Percentiles rank a stretch among this genome's conserved stretches.
phyloP scores from a whole-genome alignment of 305 asterid species.

The Andrographis paniculata region DNA sequence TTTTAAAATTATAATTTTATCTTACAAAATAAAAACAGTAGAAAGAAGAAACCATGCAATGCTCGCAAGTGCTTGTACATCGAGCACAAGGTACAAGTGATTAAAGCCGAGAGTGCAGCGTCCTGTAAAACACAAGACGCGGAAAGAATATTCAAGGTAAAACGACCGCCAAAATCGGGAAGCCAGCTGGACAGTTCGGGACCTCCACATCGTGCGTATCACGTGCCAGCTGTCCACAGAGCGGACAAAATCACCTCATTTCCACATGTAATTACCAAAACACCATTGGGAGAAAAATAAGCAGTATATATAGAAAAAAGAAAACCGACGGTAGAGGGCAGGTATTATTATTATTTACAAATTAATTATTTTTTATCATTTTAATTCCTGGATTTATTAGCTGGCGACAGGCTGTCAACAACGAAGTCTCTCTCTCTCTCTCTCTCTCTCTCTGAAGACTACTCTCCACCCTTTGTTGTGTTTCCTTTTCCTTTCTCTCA shows the following conservation, averaged over 20 bases:
- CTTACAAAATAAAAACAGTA: too few species aligned
- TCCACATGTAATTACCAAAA: background rate
- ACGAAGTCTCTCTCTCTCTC: conserved; percentile 41
- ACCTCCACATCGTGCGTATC: conserved; percentile 16
- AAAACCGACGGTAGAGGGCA: conserved; percentile 1
- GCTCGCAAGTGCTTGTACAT: conserved; percentile 1
- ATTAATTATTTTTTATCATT: too few species aligned
- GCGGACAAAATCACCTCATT: conserved; percentile 9
- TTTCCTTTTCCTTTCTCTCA: conserved; percentile 12
- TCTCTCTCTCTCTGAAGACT: conserved; percentile 19
- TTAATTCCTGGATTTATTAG: conserved; percentile 38
- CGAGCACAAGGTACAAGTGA: background rate
- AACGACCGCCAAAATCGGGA: conserved; percentile 20
- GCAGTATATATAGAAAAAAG: background rate
- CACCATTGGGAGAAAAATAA: background rate
- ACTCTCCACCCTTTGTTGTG: background rate
- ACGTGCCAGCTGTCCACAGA: conserved; percentile 41
- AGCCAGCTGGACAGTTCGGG: conserved; percentile 11
- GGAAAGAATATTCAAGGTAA: conserved; percentile 29
- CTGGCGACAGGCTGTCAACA: conserved; percentile 90
- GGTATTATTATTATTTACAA: background rate
- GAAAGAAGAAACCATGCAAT: too few species aligned
- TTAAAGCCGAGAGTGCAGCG: background rate
- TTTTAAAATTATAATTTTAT: too few species aligned
- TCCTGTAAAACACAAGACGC: background rate